Evolutionary conservation across 2,329 filamentous ascomycete species (phyloP), one percentile per base, ranked within the genome.

Genomic region (Colletotrichum sp.): DNA sequence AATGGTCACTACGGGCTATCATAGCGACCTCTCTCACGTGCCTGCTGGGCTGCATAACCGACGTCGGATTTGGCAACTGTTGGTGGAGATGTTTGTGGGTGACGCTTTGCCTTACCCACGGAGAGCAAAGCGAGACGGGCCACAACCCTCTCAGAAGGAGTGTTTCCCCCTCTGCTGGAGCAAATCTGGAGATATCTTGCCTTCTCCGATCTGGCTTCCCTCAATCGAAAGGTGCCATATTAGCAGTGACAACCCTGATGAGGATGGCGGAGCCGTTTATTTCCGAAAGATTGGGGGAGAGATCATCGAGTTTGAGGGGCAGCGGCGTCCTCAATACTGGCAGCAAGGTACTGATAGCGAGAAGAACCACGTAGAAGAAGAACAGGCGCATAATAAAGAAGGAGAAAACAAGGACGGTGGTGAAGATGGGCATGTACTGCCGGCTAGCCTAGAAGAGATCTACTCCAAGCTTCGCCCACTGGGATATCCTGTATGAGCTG

Each of bases 251-350:
- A 15, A 13, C 15, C 52, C 21, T 26, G 26, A 26, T 5, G 21
- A 26, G 21, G 12, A 26, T 57, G 21, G 21, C 6, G 21, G 21
- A 24, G 5, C 6, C 7, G 15, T 18, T 8, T 60, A 18, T 60
- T 0, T 30, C 1, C 28, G 57, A 0, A 28, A 26, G 6, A 18
- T 62, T 62, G 26, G 26, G 6, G 26, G 26, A 7, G 16, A 0
- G 4, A n/a, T 32, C 57, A 1, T 1, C 4, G 24, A 12, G 0
- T 10, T 0, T 0, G 8, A 30, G 57, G 26, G 28, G 16, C 28
- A 62, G 57, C n/a, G 13, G 5, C 0, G 26, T n/a, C 30, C 30
- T 28, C 57, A 62, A 0, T 62, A 34, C 2, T 62, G 57, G 57
- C 26, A 62, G n/a, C 44, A 0, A 2, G 44, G n/a, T 49, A 3